Evolutionary conservation across 176 grass and related monocot genomes (phyloP).

Genomic region (Chloris gayana): DNA sequence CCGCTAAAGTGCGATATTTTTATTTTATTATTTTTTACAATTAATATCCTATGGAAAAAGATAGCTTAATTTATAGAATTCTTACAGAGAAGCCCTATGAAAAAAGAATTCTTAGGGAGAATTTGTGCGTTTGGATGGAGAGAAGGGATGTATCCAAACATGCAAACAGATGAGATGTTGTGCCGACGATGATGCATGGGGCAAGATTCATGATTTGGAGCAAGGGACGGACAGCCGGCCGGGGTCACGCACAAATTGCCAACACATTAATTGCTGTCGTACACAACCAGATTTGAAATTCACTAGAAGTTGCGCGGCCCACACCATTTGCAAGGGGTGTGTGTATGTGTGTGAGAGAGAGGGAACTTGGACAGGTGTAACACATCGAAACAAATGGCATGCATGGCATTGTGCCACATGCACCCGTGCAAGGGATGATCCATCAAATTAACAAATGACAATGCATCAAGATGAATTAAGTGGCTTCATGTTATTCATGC

Average conservation of each 20-base stretch:
- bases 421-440: no score
- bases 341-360: no score
- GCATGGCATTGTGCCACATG: no score
- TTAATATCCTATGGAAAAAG: no score
- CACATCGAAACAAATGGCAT: no score
- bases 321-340: background rate
- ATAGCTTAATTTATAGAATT: no score
- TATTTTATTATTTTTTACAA: no score
- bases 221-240: background rate
- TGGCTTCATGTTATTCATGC: background rate
- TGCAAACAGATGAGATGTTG: background rate
- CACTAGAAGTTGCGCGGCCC: background rate
- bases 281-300: conserved; percentile 33
- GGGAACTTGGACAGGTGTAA: no score
- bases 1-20: no score
- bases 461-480: background rate
- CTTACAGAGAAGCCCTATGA: no score
- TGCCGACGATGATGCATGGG: background rate
- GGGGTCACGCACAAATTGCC: conserved; percentile 35
- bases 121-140: background rate
- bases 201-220: background rate
- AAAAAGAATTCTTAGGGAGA: no score
- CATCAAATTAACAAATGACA: no score
- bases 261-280: conserved; percentile 33
- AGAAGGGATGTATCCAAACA: background rate